Evolutionary conservation across 2,329 filamentous ascomycete species (phyloP).

Genomic region (Claviceps fusiformis): DNA sequence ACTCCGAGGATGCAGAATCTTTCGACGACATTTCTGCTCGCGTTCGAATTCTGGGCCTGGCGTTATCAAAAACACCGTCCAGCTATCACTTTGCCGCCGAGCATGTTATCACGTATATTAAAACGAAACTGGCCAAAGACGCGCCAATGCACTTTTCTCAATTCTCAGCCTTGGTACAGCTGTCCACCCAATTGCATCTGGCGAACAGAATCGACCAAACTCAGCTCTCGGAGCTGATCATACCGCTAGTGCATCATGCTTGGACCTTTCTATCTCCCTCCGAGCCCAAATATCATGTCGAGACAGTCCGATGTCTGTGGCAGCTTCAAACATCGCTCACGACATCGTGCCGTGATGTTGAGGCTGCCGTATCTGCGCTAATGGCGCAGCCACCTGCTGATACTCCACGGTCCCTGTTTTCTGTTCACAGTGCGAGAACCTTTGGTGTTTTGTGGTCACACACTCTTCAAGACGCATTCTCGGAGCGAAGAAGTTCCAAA

Average conservation of each 20-base stretch:
- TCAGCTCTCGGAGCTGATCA: constrained; percentile 50
- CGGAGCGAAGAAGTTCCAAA: constrained; percentile 38
- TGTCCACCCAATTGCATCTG: constrained; percentile 42
- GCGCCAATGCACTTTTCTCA: constrained; percentile 33
- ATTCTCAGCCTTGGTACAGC: constrained; percentile 45
- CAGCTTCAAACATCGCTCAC: constrained; percentile 64
- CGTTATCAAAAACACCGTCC: constrained; percentile 38
- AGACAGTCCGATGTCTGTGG: constrained; percentile 78
- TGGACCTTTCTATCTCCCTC: constrained; percentile 75
- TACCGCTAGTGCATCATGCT: constrained; percentile 54
- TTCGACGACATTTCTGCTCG: constrained; percentile 39
- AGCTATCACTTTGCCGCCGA: constrained; percentile 29
- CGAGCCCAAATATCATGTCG: constrained; percentile 85
- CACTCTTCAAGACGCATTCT: constrained; percentile 46
- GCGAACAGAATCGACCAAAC: constrained; percentile 35
- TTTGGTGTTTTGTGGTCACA: constrained; percentile 78
- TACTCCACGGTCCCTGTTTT: background rate
- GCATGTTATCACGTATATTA: constrained; percentile 36
- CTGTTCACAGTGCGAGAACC: constrained; percentile 49
- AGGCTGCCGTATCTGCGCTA: constrained; percentile 60
- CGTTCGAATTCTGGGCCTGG: constrained; percentile 43
- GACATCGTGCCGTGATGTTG: constrained; percentile 56
- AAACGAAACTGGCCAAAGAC: constrained; percentile 28
- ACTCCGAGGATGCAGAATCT: constrained; percentile 26
- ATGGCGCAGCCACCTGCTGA: constrained; percentile 28